Evolutionary conservation across 2,329 filamentous ascomycete species (phyloP).

Genomic region (Cladosporium sp.): DNA sequence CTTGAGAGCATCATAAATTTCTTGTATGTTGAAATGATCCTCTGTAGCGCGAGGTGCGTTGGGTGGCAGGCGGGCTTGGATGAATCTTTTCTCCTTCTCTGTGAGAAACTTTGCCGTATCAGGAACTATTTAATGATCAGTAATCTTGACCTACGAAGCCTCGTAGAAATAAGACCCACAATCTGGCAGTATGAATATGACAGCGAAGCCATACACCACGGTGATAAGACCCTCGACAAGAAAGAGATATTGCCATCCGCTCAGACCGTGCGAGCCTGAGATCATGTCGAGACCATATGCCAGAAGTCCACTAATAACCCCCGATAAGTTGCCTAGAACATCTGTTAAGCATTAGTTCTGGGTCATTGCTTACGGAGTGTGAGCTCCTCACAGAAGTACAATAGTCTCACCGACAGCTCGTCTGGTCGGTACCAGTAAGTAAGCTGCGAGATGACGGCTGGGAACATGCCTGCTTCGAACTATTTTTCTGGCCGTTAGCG

Average conservation of each 20-base stretch:
- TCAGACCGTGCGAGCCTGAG: background rate
- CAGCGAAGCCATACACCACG: constrained; percentile 42
- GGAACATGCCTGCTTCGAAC: constrained; percentile 15
- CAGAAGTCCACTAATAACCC: constrained; percentile 41
- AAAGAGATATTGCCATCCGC: constrained; percentile 4
- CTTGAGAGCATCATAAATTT: constrained; percentile 38
- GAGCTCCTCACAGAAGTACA: constrained; percentile 15
- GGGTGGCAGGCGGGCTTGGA: constrained; percentile 43
- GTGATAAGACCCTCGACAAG: constrained; percentile 44
- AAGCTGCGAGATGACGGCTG: constrained; percentile 8
- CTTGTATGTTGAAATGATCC: constrained; percentile 37
- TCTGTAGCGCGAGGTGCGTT: constrained; percentile 42
- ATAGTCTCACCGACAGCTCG: constrained; percentile 35
- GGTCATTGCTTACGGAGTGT: background rate
- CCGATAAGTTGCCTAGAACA: constrained; percentile 36
- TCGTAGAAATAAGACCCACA: constrained; percentile 31
- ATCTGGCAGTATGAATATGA: constrained; percentile 53
- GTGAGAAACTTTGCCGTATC: constrained; percentile 37
- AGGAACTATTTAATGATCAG: background rate
- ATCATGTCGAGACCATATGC: constrained; percentile 38
- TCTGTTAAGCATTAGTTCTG: background rate
- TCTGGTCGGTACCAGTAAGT: constrained; percentile 48
- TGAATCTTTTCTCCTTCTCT: constrained; percentile 43
- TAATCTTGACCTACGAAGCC: background rate
- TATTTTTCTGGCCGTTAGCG: background rate